Base-by-base conservation (phyloP, 805 yeast genomes). In the Scheffersomyces amazonensis region DNA sequence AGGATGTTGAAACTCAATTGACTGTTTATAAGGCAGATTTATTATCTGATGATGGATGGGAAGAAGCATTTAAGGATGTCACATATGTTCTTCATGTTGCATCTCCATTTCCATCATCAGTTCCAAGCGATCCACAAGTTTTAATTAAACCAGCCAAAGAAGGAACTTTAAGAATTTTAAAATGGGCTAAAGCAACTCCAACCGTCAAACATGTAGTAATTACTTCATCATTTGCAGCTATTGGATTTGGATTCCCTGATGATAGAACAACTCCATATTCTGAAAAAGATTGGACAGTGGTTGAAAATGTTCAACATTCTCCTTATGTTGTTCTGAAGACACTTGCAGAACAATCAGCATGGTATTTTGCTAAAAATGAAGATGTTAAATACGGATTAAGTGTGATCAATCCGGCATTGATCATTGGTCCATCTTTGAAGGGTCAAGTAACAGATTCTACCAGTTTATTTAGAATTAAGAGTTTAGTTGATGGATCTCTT, bases 221-320 rank as follows among this genome's bases (percentile, higher is more conserved):
- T 31, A 58, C 76, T 16, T 64, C 77, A 4, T 75, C 81, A 1
- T 63, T 62, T 46, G 80, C 80, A 11, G 73, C 82, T 1, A 59
- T 76, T 1, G 60, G 76, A 18, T n/a, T 44, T 40, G 22, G 34
- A 17, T 27, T 27, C 17, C 45, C 42, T 2, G 41, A 43, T 29
- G 43, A 47, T 32, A 37, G 31, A 16, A 36, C 39, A 22, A 49
- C n/a, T 13, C 30, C 30, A 27, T 27, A 8, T 15, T 17, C 30
- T 13, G 42, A 39, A 25, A 35, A 31, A 10, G 22, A 20, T 28
- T 37, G 40, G 40, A 27, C 34, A 11, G 16, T 27, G 10, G 6
- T 31, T 19, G 24, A 27, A n/a, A 22, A 27, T 3, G 17, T 27
- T 20, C 23, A 18, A 16, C 32, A 11, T 12, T 29, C 21, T 19